These are phyloP conservation scores for Penicillium thymicola DNA, from an alignment of 2,329 filamentous ascomycete species.

Conservation along the genomic window DNA sequence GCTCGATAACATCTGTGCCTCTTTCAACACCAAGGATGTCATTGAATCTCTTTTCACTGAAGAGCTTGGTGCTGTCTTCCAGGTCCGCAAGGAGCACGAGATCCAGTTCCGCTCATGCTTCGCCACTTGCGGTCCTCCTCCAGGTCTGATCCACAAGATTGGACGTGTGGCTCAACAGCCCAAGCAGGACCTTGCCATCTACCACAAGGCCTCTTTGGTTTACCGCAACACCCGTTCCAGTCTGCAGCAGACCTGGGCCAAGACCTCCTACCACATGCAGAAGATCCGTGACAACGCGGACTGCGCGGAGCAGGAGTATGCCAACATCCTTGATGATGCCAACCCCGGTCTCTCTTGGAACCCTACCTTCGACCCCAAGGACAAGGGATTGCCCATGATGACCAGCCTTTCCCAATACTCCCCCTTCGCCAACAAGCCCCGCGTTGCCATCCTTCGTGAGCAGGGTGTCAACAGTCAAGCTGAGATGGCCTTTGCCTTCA, in stretches of 20 bases:
- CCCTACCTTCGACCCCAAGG: constrained; percentile 73
- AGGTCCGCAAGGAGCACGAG: constrained; percentile 81
- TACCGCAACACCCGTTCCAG: constrained; percentile 66
- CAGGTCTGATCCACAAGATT: constrained; percentile 78
- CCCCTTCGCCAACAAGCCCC: constrained; percentile 62
- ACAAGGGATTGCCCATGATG: constrained; percentile 69
- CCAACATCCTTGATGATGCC: constrained; percentile 66
- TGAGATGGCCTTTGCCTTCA: constrained; percentile 98
- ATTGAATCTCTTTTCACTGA: constrained; percentile 88
- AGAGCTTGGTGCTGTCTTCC: constrained; percentile 93
- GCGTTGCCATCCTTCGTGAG: constrained; percentile 89
- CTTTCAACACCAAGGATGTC: constrained; percentile 61
- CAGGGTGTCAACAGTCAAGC: constrained; percentile 93
- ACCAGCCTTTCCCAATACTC: constrained; percentile 56
- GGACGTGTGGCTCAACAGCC: constrained; percentile 65
- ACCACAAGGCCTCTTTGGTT: constrained; percentile 65
- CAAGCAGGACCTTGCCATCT: constrained; percentile 75
- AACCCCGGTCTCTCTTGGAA: constrained; percentile 85
- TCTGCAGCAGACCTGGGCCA: constrained; percentile 84
- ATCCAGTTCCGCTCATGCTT: constrained; percentile 85
- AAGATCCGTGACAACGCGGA: constrained; percentile 81
- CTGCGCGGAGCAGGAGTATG: constrained; percentile 81
- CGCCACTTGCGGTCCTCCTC: constrained; percentile 80
- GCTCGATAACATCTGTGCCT: constrained; percentile 64
- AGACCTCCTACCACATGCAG: constrained; percentile 89